Percentiles rank a stretch among this genome's conserved stretches.
phyloP scores from a whole-genome alignment of 192 early-diverging fungal genomes.

The Ambispora gerdemannii region DNA sequence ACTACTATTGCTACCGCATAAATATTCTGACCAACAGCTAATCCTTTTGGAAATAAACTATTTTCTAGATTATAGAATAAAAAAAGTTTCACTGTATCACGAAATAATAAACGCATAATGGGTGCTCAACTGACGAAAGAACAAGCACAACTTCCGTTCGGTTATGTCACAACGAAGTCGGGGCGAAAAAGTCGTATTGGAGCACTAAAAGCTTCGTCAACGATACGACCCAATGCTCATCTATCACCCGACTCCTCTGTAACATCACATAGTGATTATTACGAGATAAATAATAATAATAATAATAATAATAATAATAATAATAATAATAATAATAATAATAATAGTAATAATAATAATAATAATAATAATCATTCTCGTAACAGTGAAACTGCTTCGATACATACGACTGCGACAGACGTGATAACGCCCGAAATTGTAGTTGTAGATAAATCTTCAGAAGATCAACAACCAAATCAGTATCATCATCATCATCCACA shows the following conservation, averaged over 20 bases:
- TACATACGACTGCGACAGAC: slow-evolving; percentile 9
- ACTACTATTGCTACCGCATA: too few relatives aligned
- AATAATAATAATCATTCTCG: too few relatives aligned
- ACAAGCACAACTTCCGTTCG: slow-evolving; percentile 24
- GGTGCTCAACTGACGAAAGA: slow-evolving; percentile 29
- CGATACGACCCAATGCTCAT: slow-evolving; percentile 20
- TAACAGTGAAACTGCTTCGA: slow-evolving; percentile 16
- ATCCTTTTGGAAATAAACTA: too few relatives aligned
- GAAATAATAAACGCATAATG: slow-evolving; percentile 2
- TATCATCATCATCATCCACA: neutral
- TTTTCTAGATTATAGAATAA: too few relatives aligned
- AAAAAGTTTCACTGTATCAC: too few relatives aligned
- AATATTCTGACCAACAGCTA: too few relatives aligned
- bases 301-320: too few relatives aligned
- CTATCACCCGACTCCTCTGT: neutral
- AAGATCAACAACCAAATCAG: neutral
- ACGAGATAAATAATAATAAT: slow-evolving; percentile 14
- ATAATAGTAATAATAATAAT: too few relatives aligned
- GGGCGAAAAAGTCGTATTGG: neutral
- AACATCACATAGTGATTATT: neutral
- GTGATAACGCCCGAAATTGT: neutral
- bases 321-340: too few relatives aligned
- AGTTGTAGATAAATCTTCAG: neutral
- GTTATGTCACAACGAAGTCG: neutral
- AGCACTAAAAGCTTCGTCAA: neutral